Evolutionary conservation across 306 rosid species (phyloP).

Genomic region (Herpetospermum pedunculosum): DNA sequence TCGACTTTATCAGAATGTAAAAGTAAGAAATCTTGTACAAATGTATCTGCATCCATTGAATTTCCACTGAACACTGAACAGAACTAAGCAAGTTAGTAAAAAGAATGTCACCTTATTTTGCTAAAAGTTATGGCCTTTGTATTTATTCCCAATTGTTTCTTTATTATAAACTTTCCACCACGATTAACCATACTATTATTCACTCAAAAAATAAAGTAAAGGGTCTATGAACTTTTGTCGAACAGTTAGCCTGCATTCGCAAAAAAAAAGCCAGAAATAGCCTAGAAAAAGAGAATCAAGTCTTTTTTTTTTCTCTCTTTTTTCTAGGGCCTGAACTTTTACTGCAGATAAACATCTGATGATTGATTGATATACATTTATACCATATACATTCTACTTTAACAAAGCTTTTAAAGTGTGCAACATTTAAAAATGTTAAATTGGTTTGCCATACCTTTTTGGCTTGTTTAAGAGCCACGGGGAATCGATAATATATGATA

Average conservation of each 20-base stretch:
- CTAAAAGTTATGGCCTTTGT: not conserved
- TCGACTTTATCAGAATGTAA: constrained; percentile 45
- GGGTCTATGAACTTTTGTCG: not conserved
- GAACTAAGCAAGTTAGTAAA: not conserved
- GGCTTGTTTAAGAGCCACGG: not conserved
- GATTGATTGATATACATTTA: constrained; percentile 2
- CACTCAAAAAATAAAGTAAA: not conserved
- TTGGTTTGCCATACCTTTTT: not conserved
- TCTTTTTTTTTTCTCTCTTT: not conserved
- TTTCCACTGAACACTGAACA: not conserved
- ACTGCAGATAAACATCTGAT: constrained; percentile 4
- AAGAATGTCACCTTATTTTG: not conserved
- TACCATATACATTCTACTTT: not conserved
- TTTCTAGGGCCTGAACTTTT: not conserved
- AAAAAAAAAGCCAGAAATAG: not conserved
- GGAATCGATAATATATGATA: not conserved
- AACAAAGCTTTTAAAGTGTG: constrained; percentile 2
- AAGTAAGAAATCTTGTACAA: constrained; percentile 21
- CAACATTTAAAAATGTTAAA: not conserved
- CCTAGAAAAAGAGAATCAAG: not conserved
- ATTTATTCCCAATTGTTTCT: not conserved
- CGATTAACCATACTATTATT: not conserved
- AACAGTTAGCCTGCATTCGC: not conserved
- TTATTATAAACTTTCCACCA: not conserved
- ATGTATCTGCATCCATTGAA: constrained; percentile 13